These are phyloP conservation scores for Fibroporia radiculosa DNA, from an alignment of 768 basidiomycete species.

Conservation along the genomic window DNA sequence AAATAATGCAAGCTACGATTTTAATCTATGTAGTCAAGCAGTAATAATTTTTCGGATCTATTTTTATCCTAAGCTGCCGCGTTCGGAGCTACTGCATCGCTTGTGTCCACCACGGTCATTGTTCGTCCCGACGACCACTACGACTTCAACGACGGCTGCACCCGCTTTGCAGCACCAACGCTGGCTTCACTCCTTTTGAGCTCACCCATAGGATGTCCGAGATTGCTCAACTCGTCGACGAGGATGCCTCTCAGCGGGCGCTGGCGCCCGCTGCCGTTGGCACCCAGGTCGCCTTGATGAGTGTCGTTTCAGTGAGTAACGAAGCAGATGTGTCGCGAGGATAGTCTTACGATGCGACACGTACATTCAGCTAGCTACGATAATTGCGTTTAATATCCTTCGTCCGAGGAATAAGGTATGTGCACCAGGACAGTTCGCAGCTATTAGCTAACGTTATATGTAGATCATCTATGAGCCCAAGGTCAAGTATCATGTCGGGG, in stretches of 20 bases:
- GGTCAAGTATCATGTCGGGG: conserved; percentile 79
- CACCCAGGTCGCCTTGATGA: conserved; percentile 73
- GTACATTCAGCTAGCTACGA: conserved; percentile 46
- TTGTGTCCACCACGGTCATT: conserved; percentile 6
- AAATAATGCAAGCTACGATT: too few species aligned
- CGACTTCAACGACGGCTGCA: neutral
- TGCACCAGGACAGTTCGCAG: neutral
- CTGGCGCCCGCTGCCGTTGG: conserved; percentile 76
- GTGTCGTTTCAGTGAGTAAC: conserved; percentile 55
- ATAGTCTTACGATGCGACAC: too few species aligned
- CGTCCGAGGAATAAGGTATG: conserved; percentile 84
- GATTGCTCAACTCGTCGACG: conserved; percentile 18
- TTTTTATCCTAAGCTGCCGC: too few species aligned
- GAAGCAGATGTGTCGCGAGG: neutral
- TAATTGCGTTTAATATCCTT: conserved; percentile 74
- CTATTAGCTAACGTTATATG: neutral
- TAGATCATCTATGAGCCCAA: conserved; percentile 91
- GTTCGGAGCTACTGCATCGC: too few species aligned
- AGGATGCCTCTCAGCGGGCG: conserved; percentile 37
- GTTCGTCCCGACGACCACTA: conserved; percentile 4
- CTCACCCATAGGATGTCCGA: conserved; percentile 13
- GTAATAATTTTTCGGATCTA: too few species aligned
- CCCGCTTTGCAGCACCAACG: conserved; percentile 5
- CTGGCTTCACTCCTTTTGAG: conserved; percentile 12
- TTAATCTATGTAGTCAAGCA: too few species aligned